A percentile compares a stretch with the other conserved stretches of the same genome.
These are phyloP conservation scores for Populus tremula DNA, from an alignment of 345 rosid species.

Conservation along the genomic window DNA sequence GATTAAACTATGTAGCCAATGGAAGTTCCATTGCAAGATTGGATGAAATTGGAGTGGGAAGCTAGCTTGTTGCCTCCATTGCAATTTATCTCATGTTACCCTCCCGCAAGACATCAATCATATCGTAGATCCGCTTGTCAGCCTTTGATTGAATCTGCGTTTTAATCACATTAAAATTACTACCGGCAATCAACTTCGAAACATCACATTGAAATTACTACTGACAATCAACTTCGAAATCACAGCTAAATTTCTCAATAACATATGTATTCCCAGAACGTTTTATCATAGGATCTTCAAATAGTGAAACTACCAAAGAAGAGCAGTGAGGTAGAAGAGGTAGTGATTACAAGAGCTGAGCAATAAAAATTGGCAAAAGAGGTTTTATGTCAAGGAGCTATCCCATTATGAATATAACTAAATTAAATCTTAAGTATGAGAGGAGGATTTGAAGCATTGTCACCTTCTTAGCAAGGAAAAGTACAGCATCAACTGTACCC, in stretches of 20 bases:
- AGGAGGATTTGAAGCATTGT: constrained; percentile 1
- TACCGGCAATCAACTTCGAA: neutral
- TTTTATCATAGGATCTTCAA: neutral
- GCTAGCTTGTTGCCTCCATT: neutral
- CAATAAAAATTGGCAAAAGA: neutral
- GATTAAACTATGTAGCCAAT: neutral
- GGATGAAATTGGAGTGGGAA: neutral
- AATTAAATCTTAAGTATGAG: neutral
- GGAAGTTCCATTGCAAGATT: neutral
- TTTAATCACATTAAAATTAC: neutral
- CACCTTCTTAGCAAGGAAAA: constrained; percentile 91
- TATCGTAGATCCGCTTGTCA: constrained; percentile 67
- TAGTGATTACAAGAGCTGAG: neutral
- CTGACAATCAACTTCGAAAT: neutral
- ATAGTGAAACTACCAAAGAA: neutral
- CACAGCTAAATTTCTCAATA: neutral
- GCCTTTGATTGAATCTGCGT: constrained; percentile 63
- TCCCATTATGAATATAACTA: neutral
- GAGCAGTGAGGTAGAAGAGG: neutral
- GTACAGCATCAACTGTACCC: constrained; percentile 85
- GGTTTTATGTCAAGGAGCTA: neutral
- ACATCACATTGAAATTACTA: neutral
- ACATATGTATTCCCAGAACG: neutral
- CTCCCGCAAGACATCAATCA: constrained; percentile 81
- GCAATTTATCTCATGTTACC: constrained; percentile 60